Evolutionary conservation across 202 grass and related monocot species (phyloP).

Genomic region (Panicum hallii): DNA sequence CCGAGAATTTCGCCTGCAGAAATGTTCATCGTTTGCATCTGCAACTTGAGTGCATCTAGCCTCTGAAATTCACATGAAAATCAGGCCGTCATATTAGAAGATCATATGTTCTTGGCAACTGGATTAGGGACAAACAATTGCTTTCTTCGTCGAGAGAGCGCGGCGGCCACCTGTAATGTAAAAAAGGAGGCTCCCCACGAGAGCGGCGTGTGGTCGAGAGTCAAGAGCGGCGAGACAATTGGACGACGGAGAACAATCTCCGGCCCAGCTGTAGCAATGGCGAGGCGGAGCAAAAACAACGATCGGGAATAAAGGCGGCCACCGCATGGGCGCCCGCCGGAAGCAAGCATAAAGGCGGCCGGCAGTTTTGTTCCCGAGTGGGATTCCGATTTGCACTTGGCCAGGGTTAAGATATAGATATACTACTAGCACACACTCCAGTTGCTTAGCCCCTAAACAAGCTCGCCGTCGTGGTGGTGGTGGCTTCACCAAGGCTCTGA

Average conservation of each 20-base stretch:
- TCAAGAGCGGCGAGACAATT: background rate
- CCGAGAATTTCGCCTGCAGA: background rate
- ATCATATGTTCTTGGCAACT: background rate
- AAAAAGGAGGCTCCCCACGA: background rate
- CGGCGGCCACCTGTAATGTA: background rate
- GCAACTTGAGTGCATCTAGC: background rate
- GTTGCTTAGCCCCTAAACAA: constrained; percentile 35
- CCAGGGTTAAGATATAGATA: background rate
- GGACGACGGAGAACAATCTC: constrained; percentile 32
- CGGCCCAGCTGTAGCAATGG: background rate
- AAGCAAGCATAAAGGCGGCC: constrained; percentile 48
- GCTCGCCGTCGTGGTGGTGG: background rate
- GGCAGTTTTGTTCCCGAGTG: constrained; percentile 27
- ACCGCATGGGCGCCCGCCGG: constrained; percentile 32
- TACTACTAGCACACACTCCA: background rate
- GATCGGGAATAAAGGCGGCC: constrained; percentile 60
- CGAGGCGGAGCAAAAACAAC: constrained; percentile 37
- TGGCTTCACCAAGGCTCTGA: constrained; percentile 34
- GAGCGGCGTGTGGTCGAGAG: background rate
- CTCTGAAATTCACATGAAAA: background rate
- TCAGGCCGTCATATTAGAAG: too few relatives aligned
- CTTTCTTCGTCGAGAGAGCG: background rate
- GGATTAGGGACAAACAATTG: background rate
- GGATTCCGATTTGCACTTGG: constrained; percentile 50
- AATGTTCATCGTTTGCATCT: background rate